Evolutionary conservation across 805 yeast species (phyloP), one percentile per base, ranked within the genome.

Genomic region (Geotrichum ghanense): DNA sequence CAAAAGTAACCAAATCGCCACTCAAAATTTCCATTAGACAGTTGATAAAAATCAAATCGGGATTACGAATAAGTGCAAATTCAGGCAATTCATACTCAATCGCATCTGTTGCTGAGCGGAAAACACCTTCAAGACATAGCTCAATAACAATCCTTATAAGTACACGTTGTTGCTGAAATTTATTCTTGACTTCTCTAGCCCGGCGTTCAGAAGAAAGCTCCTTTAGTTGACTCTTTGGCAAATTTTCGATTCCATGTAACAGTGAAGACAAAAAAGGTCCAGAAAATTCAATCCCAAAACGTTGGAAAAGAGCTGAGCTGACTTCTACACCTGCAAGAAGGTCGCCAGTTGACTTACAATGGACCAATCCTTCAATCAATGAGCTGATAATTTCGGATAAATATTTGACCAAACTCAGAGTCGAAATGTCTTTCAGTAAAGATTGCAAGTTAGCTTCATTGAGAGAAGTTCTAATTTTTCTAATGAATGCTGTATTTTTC

Each of bases 401-500:
- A 61, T 85, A 88, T 58, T 84, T 86, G 46, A 76, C 85, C 43
- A 89, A 65, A 1, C 89, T 76, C 3, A 83, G 64, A 7, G 78
- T 69, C 2, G 65, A 56, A 40, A 88, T 70, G 48, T 86, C 95
- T 45, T 76, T 74, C 34, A 85, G 49, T 1, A 83, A 62, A 5
- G 71, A 58, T 1, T 59, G 53, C 47, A 62, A 62, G 35, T 71
- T 71, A 4, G 81, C 89, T 35, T 70, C 71, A 34, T 67, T 73
- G 21, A 87, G 61, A 1, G 79, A 69, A 2, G 73, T 68, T 51
- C 79, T 73, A 45, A 88, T 58, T 54, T 81, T 82, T 59, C 80
- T 83, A 44, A 87, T 79, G 56, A 85, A 83, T 0, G 87, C 82
- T 2, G 86, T 62, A 43, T 89, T 85, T 60, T 81, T 84, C 68